Evolutionary conservation across 768 basidiomycete species (phyloP), one percentile per base, ranked within the genome.

Genomic region (Boletus sp.): DNA sequence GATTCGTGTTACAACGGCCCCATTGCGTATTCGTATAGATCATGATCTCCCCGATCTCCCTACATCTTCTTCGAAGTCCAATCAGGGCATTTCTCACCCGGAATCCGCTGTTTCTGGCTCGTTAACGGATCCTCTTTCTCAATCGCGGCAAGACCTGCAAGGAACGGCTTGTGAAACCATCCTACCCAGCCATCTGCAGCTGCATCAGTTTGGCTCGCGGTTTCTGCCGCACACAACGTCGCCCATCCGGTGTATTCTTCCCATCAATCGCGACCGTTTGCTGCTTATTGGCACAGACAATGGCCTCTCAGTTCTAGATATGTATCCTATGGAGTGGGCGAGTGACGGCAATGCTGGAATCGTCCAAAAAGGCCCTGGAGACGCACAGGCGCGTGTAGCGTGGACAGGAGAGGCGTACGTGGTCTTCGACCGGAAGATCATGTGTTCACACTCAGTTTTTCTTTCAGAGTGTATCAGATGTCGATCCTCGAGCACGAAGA

Each of bases 141-240:
- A 51, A 14, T 53, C 75, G 7, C 71, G 74, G 5, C 65, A 71
- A 33, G 74, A 57, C 43, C 72, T 41, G 72, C 67, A 65, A 29
- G 59, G 60, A 71, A 47, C 69, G 75, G 35, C 80, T 77, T 41
- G 78, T 76, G 66, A 81, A 83, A 63, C 72, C 59, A 21, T 74
- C 82, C n/a, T 66, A 69, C 87, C 89, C 0, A 83, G 80, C 2
- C 88, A 84, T 61, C 72, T 91, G 21, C 79, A 79, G 57, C 69
- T 93, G 46, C 85, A 85, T 62, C 81, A 88, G 39, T 92, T 93
- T 65, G 91, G 91, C 21, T 93, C 90, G 19, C 81, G 90, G 15
- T 93, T 93, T 67, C 75, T 93, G 33, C 90, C 91, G 11, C 91
- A 93, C 62, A 74, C 90, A 15, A 87, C 81, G 3, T 77, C 81